A percentile compares a stretch with the other conserved stretches of the same genome.
Evolutionary conservation across 1,284 basidiomycete genomes (phyloP).

Genomic region (Microbotryum silenes-acaulis): DNA sequence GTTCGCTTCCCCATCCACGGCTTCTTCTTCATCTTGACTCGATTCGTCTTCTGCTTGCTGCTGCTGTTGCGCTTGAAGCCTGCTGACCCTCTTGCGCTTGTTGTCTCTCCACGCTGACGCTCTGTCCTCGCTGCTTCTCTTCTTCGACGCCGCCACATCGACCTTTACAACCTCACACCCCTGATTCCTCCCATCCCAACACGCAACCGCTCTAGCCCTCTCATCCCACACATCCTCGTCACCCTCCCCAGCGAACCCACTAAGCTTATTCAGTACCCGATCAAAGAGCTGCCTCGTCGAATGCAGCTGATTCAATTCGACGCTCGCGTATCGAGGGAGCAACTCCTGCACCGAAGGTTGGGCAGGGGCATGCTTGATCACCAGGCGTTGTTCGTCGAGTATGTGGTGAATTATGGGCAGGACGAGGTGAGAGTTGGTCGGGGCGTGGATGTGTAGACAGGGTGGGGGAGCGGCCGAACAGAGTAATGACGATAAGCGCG

Average conservation of each 20-base stretch:
- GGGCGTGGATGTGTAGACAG: constrained; percentile 27
- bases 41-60: not conserved
- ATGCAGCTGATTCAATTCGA: constrained; percentile 19
- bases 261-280: constrained; percentile 11
- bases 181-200: not conserved
- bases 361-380: too few relatives aligned
- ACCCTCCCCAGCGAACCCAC: not conserved
- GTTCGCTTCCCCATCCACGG: not conserved
- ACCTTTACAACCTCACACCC: not conserved
- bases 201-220: not conserved
- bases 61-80: not conserved
- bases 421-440: constrained; percentile 11
- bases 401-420: not conserved
- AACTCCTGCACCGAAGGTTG: constrained; percentile 11
- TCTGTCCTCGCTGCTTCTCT: constrained; percentile 6
- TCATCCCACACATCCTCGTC: constrained; percentile 5
- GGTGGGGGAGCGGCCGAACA: constrained; percentile 21
- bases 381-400: not conserved
- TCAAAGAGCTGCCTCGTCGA: constrained; percentile 23
- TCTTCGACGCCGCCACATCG: not conserved
- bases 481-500: constrained; percentile 8
- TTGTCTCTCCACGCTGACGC: not conserved
- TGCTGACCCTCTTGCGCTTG: not conserved
- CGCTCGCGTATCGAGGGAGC: constrained; percentile 16
- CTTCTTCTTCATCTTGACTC: not conserved